Evolutionary conservation across 2,329 filamentous ascomycete genomes (phyloP), one percentile per base, ranked within the genome.

Genomic region (Thielaviopsis punctulata): DNA sequence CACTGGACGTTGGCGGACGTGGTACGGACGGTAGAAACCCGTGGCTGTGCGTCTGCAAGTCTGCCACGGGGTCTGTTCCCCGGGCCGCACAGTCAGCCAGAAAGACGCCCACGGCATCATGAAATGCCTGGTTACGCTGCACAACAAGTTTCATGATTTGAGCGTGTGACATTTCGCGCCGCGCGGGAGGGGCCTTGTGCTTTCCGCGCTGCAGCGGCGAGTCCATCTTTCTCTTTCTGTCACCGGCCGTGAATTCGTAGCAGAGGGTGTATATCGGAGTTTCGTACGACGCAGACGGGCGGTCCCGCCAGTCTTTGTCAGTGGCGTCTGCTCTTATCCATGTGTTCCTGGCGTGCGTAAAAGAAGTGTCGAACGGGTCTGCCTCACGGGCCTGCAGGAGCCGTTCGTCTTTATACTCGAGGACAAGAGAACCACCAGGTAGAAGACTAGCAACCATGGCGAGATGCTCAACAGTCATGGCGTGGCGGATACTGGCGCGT

Each of bases 71-170:
- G 63, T 95, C 84, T 0, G 77, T 54, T 1, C 69, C 70, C 19
- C 82, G 73, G 39, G 75, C 73, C 0, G 73, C 72, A 62, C 88
- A 95, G 41, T 77, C 72, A 57, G 85, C 84, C 55, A 98, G 65
- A 60, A 93, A 96, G 0, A 64, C 66, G 63, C 85, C 84, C 55
- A 94, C 73, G 0, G 89, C 86, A 54, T 79, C 82, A 0, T 72
- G 72, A 61, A 96, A 96, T 62, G 89, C 92, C 51, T 70, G 69
- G 60, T 95, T 95, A 47, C 92, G 75, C 67, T 90, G 92, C 66
- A 90, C 87, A 59, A 98, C 95, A 58, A 95, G 65, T 50, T 73
- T 76, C 62, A 84, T 80, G 84, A 96, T 87, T 66, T 95, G 87
- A 64, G 89, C 89, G 65, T 95, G 89, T n/a, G 30, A 36, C 6